These are phyloP conservation scores for Cinchona pubescens DNA, from an alignment of 257 asterid species.

Conservation along the genomic window DNA sequence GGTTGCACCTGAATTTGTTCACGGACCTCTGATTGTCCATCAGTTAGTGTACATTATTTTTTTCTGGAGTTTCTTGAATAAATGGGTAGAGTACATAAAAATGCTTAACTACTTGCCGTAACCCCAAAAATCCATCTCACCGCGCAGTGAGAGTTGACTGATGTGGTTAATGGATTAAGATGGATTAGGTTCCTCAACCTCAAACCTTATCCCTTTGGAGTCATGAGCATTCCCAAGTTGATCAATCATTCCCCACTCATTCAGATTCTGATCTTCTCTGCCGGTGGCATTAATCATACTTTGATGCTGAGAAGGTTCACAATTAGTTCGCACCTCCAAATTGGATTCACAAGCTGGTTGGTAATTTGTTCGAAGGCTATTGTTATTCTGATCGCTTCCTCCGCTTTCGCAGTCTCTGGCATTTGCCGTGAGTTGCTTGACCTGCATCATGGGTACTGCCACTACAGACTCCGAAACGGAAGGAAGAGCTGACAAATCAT, in stretches of 20 bases:
- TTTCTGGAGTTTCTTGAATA: background rate
- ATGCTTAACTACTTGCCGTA: conserved; percentile 35
- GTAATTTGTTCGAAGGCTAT: background rate
- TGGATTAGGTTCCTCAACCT: conserved; percentile 17
- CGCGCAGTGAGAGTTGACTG: conserved; percentile 47
- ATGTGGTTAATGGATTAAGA: conserved; percentile 40
- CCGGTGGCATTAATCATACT: conserved; percentile 1
- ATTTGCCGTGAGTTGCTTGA: conserved; percentile 50
- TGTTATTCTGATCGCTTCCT: conserved; percentile 32
- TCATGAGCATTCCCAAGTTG: conserved; percentile 24
- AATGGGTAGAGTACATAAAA: background rate
- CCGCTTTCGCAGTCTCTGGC: conserved; percentile 44
- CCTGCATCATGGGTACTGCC: conserved; percentile 30
- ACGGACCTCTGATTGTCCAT: background rate
- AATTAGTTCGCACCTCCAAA: conserved; percentile 29
- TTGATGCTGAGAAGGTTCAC: conserved; percentile 14
- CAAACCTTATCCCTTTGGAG: conserved; percentile 32
- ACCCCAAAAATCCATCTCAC: conserved; percentile 86
- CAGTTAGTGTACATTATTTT: background rate
- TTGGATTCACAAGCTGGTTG: conserved; percentile 35
- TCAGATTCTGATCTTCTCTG: conserved; percentile 32
- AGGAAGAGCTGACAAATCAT: conserved; percentile 29
- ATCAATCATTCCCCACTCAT: conserved; percentile 45
- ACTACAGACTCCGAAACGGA: conserved; percentile 13
- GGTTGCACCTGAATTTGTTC: background rate